Conservation (phyloP, 1,284 basidiomycete species). For the Ceratobasidium sp. region DNA sequence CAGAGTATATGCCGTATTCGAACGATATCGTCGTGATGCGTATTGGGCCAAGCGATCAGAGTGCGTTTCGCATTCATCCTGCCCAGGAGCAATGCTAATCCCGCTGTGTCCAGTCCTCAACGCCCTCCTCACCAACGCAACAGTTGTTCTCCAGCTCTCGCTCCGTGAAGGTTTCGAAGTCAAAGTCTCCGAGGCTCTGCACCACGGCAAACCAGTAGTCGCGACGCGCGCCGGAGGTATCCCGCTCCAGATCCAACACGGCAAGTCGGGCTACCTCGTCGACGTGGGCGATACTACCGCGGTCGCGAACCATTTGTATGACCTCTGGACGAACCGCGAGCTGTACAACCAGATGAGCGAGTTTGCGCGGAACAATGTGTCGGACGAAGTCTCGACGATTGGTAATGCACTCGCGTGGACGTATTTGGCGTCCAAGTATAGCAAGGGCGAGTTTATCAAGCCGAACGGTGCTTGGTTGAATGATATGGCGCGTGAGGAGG, state of each 20-base stretch:
- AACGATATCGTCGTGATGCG: constrained; percentile 77
- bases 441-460: constrained; percentile 76
- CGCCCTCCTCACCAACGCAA: constrained; percentile 79
- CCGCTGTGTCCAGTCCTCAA: constrained; percentile 71
- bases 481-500: constrained; percentile 78
- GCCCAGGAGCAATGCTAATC: not conserved
- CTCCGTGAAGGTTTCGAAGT: constrained; percentile 92
- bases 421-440: constrained; percentile 85
- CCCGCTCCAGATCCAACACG: constrained; percentile 85
- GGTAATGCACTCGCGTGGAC: constrained; percentile 84
- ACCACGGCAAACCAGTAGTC: constrained; percentile 85
- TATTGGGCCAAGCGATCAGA: constrained; percentile 81
- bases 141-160: constrained; percentile 81
- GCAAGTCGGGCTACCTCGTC: constrained; percentile 85
- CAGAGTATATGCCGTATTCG: constrained; percentile 44
- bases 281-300: constrained; percentile 77
- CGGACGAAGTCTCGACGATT: constrained; percentile 83
- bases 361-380: constrained; percentile 79
- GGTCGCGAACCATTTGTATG: constrained; percentile 78
- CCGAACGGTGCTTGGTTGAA: constrained; percentile 85
- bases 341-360: constrained; percentile 73
- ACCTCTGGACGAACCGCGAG: constrained; percentile 78
- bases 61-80: constrained; percentile 62
- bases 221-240: constrained; percentile 87
- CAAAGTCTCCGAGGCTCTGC: constrained; percentile 90